Percentiles rank a stretch among this genome's conserved stretches.
These are phyloP conservation scores for Oxyria digyna DNA, from an alignment of 148 eudicot species.

Conservation along the genomic window DNA sequence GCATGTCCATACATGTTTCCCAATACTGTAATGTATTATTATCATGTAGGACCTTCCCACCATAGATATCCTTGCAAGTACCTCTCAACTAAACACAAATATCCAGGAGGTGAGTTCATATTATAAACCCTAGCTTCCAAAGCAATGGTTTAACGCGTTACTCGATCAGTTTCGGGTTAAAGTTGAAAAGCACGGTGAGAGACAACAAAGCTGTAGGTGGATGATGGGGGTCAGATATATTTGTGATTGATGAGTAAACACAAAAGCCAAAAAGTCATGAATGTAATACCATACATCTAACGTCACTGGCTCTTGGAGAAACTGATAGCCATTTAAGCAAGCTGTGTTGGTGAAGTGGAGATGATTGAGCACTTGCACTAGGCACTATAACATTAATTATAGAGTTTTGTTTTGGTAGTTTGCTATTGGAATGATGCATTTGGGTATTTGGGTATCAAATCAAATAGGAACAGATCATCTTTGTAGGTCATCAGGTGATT, in stretches of 20 bases:
- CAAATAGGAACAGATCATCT: not conserved
- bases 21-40: too few relatives aligned
- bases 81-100: not conserved
- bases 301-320: conserved; percentile 2
- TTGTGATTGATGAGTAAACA: not conserved
- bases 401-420: not conserved
- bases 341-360: not conserved
- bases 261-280: conserved; percentile 3
- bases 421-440: not conserved
- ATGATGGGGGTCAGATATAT: not conserved
- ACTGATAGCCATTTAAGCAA: not conserved
- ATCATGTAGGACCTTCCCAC: too few relatives aligned
- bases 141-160: not conserved
- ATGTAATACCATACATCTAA: too few relatives aligned
- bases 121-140: not conserved
- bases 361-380: not conserved
- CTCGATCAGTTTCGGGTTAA: not conserved
- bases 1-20: too few relatives aligned
- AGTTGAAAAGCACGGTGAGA: not conserved
- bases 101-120: not conserved
- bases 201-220: not conserved
- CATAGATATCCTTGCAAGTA: not conserved
- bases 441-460: not conserved
- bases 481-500: not conserved
- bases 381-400: too few relatives aligned